Evolutionary conservation across 2,329 filamentous ascomycete species (phyloP).

Genomic region (Rutstroemia sp.): DNA sequence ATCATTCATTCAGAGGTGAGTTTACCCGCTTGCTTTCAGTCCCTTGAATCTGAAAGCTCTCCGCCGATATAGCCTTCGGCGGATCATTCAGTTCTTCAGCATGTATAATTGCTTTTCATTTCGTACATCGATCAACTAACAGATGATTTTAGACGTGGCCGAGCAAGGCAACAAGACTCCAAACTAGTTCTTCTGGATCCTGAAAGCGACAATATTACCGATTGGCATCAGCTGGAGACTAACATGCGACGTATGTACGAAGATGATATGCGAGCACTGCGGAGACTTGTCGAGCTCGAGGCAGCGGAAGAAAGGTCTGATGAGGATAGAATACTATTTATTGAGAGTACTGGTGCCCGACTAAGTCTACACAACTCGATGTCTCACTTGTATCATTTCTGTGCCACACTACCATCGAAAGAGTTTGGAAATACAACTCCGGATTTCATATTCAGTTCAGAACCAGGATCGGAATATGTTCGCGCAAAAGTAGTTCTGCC

Average conservation of each 20-base stretch:
- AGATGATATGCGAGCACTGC: slow-evolving; percentile 26
- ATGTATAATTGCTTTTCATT: too few species aligned
- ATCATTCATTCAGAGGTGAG: slow-evolving; percentile 49
- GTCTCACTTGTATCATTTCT: slow-evolving; percentile 77
- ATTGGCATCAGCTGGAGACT: slow-evolving; percentile 62
- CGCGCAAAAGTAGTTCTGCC: slow-evolving; percentile 64
- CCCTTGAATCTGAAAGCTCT: too few species aligned
- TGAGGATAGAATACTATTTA: slow-evolving; percentile 33
- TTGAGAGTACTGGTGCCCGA: slow-evolving; percentile 47
- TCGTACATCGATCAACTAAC: too few species aligned
- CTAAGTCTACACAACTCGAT: slow-evolving; percentile 68
- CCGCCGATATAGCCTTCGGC: too few species aligned
- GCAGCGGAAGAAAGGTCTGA: slow-evolving; percentile 24
- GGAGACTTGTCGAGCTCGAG: slow-evolving; percentile 19
- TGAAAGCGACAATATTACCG: slow-evolving; percentile 26
- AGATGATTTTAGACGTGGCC: slow-evolving; percentile 39
- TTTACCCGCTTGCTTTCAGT: too few species aligned
- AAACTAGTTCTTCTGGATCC: slow-evolving; percentile 32
- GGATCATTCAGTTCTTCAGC: too few species aligned
- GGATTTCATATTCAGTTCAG: slow-evolving; percentile 48
- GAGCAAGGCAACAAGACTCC: slow-evolving; percentile 50
- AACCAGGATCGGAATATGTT: slow-evolving; percentile 35
- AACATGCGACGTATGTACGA: slow-evolving; percentile 51
- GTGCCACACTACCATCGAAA: slow-evolving; percentile 44
- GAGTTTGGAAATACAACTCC: slow-evolving; percentile 60